A percentile compares a stretch with the other conserved stretches of the same genome.
phyloP scores from a whole-genome alignment of 352 stramenopile genomes.

The Paralagenidium karlingii region DNA sequence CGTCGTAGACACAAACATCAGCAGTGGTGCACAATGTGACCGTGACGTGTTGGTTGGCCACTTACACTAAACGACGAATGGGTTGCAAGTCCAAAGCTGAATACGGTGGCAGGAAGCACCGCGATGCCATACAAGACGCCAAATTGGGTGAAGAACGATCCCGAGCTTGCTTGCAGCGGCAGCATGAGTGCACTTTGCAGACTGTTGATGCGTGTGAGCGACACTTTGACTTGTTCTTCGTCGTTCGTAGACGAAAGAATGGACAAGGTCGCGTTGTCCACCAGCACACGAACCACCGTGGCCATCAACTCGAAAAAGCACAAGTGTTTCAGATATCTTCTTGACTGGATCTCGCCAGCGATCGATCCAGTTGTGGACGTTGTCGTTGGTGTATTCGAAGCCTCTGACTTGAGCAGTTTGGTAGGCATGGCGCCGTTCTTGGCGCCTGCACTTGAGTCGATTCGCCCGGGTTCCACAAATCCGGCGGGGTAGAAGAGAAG shows the following conservation, averaged over 20 bases:
- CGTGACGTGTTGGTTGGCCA: too few species aligned
- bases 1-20: too few species aligned
- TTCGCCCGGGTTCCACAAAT: too few species aligned
- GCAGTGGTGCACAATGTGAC: too few species aligned
- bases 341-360: slow-evolving; percentile 44
- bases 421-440: too few species aligned
- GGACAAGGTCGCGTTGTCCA: slow-evolving; percentile 74
- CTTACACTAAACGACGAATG: slow-evolving; percentile 40
- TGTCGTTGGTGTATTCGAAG: too few species aligned
- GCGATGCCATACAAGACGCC: slow-evolving; percentile 79
- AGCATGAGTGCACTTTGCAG: slow-evolving; percentile 82
- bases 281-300: slow-evolving; percentile 60
- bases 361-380: slow-evolving; percentile 20
- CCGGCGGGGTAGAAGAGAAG: slow-evolving; percentile 42
- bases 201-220: slow-evolving; percentile 66
- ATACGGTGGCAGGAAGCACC: slow-evolving; percentile 47
- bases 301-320: slow-evolving; percentile 81
- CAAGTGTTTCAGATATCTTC: slow-evolving; percentile 76
- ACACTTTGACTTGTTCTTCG: slow-evolving; percentile 57
- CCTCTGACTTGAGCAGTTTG: too few species aligned
- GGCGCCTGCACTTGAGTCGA: too few species aligned
- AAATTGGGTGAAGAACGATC: slow-evolving; percentile 73
- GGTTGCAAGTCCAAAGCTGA: slow-evolving; percentile 56
- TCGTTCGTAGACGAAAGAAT: slow-evolving; percentile 54
- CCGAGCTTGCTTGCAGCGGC: slow-evolving; percentile 63